Percentiles rank a stretch among this genome's conserved stretches.
These are phyloP conservation scores for Colletotrichum cuscutae DNA, from an alignment of 2,329 filamentous ascomycete species.

Conservation along the genomic window DNA sequence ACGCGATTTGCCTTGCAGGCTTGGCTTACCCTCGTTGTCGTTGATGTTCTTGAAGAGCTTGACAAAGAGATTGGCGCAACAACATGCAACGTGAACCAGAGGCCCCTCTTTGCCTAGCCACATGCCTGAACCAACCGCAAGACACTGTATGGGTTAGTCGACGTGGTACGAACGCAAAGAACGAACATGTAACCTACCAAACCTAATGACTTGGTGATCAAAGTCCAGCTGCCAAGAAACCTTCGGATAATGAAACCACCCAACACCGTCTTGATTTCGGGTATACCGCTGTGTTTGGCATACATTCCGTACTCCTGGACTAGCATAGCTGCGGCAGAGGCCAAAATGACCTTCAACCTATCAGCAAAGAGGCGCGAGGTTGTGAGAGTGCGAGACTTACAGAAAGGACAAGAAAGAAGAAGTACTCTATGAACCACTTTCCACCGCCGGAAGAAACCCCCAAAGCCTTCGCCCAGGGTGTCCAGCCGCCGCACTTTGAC, in stretches of 20 bases:
- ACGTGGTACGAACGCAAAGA: slow-evolving; percentile 20
- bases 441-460: slow-evolving; percentile 73
- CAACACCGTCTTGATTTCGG: slow-evolving; percentile 96
- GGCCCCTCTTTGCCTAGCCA: slow-evolving; percentile 98
- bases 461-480: slow-evolving; percentile 82
- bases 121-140: slow-evolving; percentile 92
- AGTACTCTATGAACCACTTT: slow-evolving; percentile 85
- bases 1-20: background rate
- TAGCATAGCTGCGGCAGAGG: slow-evolving; percentile 79
- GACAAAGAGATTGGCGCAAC: slow-evolving; percentile 94
- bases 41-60: slow-evolving; percentile 86
- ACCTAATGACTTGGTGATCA: slow-evolving; percentile 89
- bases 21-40: slow-evolving; percentile 79
- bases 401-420: slow-evolving; percentile 87
- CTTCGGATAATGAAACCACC: slow-evolving; percentile 92
- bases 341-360: slow-evolving; percentile 74
- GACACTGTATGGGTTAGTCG: slow-evolving; percentile 66
- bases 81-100: slow-evolving; percentile 95
- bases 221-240: slow-evolving; percentile 89
- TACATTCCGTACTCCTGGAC: slow-evolving; percentile 88
- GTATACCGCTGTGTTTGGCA: slow-evolving; percentile 94
- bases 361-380: background rate
- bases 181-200: slow-evolving; percentile 64
- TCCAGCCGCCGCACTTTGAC: slow-evolving; percentile 87
- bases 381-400: slow-evolving; percentile 58